phyloP scores from a whole-genome alignment of 2,329 filamentous ascomycete genomes.

The Apiospora marii region DNA sequence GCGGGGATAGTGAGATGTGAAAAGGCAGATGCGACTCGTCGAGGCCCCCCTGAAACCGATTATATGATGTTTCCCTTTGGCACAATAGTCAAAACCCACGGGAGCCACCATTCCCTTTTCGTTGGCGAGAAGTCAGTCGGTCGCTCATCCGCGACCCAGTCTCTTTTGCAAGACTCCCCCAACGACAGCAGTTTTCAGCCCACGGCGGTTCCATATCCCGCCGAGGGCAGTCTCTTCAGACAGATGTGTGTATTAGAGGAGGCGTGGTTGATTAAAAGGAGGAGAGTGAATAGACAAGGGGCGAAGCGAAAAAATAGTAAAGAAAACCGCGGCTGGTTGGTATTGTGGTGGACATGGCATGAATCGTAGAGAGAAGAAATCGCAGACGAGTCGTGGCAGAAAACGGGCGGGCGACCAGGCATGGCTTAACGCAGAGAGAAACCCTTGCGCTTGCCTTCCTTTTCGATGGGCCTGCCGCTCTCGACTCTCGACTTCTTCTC shows the following conservation, averaged over 20 bases:
- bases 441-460: conserved; percentile 98
- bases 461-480: conserved; percentile 93
- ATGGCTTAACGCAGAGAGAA: conserved; percentile 92
- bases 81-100: conserved; percentile 20
- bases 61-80: conserved; percentile 20
- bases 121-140: background rate
- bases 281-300: conserved; percentile 50
- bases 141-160: conserved; percentile 9
- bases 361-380: conserved; percentile 52
- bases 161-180: conserved; percentile 25
- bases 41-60: conserved; percentile 35
- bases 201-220: conserved; percentile 30
- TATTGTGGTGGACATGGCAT: conserved; percentile 66
- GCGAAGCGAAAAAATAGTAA: conserved; percentile 50
- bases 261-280: conserved; percentile 51
- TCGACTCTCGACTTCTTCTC: conserved; percentile 98
- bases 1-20: conserved; percentile 32
- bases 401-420: background rate
- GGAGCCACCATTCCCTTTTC: conserved; percentile 15
- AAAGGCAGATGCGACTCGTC: conserved; percentile 33
- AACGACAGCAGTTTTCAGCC: conserved; percentile 32
- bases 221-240: conserved; percentile 41
- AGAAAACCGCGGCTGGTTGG: conserved; percentile 63
- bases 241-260: conserved; percentile 48
- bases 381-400: conserved; percentile 33